Base-by-base conservation (phyloP, 768 basidiomycete genomes). In the Macrolepiota dolichaula region DNA sequence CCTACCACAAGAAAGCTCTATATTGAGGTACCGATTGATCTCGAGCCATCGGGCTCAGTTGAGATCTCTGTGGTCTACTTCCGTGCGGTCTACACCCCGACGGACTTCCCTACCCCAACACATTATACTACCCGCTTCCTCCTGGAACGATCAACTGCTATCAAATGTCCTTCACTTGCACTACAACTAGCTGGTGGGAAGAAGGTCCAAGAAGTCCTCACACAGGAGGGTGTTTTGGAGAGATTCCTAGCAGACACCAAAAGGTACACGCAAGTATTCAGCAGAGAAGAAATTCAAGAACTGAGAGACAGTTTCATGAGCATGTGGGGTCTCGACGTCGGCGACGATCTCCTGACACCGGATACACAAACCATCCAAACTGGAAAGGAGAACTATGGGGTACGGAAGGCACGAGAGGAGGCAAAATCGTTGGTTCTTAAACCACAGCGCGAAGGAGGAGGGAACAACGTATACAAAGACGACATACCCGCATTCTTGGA, bases 391-490 rank as follows among this genome's bases (percentile, higher is more conserved):
- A 65, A 69, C 1, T 70, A 72, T 49, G 82, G 83, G 5, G 77
- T 87, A n/a, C 65, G 68, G 25, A 76, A 79, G 49, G 91, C 92
- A 0, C 77, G 79, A 19, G 71, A 73, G 10, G 64, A 76, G 13
- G 80, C 86, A 0, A 70, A 74, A 5, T 75, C 79, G 5, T 84
- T 94, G 27, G 96, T 98, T 1, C 81, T 99, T 51, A 99, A 99
- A 72, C 96, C 96, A 0, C 96, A 98, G 71, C 83, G 96, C n/a
- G 96, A 99, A 77, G 96, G 96, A 1, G 96, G 96, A 0, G 96
- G 96, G 7, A 97, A 98, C 68, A 99, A 99, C 67, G 82, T 98
- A 25, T 98, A 98, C 75, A 90, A 91, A 62, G 77, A 77, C 2
- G 85, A 87, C 51, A 96, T 98, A 52, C 92, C 91, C 0, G 64